phyloP scores from a whole-genome alignment of 2,329 filamentous ascomycete genomes.

The Penicillium sp. region DNA sequence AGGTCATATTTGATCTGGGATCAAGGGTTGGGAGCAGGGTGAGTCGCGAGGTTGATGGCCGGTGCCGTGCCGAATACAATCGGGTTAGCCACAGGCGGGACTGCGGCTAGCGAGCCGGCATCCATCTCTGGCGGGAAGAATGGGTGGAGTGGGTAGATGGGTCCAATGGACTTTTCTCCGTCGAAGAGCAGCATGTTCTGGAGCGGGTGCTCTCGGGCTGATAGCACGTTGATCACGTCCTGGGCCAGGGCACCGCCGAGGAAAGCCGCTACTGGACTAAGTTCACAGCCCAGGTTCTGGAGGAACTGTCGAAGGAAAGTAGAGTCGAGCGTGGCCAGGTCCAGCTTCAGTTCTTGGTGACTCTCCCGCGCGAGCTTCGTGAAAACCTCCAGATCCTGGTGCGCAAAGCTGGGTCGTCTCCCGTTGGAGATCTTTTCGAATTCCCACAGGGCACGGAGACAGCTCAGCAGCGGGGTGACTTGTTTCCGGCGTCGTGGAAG shows the following conservation, averaged over 20 bases:
- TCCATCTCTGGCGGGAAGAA: constrained; percentile 46
- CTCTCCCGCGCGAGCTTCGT: constrained; percentile 75
- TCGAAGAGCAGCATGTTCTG: constrained; percentile 95
- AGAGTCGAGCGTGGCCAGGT: constrained; percentile 65
- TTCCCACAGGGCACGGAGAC: constrained; percentile 86
- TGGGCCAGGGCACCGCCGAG: constrained; percentile 89
- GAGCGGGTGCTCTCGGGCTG: constrained; percentile 87
- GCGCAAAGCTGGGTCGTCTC: constrained; percentile 57
- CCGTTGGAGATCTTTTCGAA: constrained; percentile 66
- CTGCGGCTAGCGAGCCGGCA: constrained; percentile 29
- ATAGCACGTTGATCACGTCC: constrained; percentile 95
- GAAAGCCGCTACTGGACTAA: constrained; percentile 84
- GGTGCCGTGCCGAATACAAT: constrained; percentile 20
- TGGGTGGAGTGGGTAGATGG: constrained; percentile 80
- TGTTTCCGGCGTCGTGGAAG: constrained; percentile 67
- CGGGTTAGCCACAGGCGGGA: constrained; percentile 29
- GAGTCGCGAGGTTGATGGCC: constrained; percentile 2
- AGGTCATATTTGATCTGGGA: background rate
- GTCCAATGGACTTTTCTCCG: constrained; percentile 74
- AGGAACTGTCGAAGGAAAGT: constrained; percentile 82
- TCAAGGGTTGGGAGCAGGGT: background rate
- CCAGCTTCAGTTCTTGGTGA: constrained; percentile 72
- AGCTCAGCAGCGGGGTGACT: constrained; percentile 83
- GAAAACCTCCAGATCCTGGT: constrained; percentile 71
- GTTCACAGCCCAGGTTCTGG: constrained; percentile 79